Conservation (phyloP, 768 basidiomycete species). For the Amanita thiersii region DNA sequence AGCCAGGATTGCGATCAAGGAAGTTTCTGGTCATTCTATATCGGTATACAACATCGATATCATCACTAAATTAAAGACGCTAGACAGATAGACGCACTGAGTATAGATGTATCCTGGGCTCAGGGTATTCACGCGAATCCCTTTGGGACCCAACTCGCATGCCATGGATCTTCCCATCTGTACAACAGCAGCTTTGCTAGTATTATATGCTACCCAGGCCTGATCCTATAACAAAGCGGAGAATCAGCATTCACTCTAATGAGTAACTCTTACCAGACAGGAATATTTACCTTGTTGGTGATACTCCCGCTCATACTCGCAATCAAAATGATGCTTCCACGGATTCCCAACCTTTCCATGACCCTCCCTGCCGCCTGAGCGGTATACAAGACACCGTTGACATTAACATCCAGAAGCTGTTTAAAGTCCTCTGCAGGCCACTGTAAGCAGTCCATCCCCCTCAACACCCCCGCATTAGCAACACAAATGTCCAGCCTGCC, state of each 20-base stretch:
- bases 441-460: conserved; percentile 41
- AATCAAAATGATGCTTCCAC: conserved; percentile 50
- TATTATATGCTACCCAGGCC: conserved; percentile 67
- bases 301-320: conserved; percentile 58
- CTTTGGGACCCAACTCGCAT: conserved; percentile 59
- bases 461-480: conserved; percentile 59
- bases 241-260: not conserved
- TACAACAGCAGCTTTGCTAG: conserved; percentile 69
- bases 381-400: conserved; percentile 48
- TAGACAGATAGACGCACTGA: conserved; percentile 24
- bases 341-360: conserved; percentile 39
- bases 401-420: conserved; percentile 55
- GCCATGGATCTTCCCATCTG: conserved; percentile 76
- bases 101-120: conserved; percentile 72
- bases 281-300: conserved; percentile 42
- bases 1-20: conserved; percentile 44
- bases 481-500: conserved; percentile 57
- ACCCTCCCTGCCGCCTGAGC: conserved; percentile 53
- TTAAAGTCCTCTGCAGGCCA: conserved; percentile 48
- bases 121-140: conserved; percentile 63
- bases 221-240: conserved; percentile 34
- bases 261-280: not conserved
- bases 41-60: not conserved
- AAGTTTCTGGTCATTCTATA: conserved; percentile 54
- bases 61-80: not conserved